Conservation (phyloP, 306 rosid species). For the Vigna reflexopilosa region DNA sequence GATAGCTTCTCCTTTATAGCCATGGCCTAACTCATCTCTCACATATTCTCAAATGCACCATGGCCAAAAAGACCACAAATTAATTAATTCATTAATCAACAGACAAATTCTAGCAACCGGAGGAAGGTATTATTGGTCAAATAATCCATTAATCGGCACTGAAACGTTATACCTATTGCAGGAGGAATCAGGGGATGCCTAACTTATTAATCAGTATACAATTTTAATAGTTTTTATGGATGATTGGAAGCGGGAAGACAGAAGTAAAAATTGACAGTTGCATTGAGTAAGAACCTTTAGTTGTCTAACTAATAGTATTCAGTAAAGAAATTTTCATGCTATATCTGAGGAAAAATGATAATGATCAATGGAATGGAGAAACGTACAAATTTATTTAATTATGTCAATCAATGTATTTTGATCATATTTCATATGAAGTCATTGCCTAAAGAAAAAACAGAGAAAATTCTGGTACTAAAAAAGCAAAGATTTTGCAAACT, state of each 20-base stretch:
- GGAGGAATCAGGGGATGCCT: not conserved
- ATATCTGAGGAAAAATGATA: conserved; percentile 30
- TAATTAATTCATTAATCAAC: conserved; percentile 24
- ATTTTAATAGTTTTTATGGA: conserved; percentile 11
- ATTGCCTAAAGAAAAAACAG: conserved; percentile 31
- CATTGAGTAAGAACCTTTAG: conserved; percentile 5
- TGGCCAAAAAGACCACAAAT: not conserved
- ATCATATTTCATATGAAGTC: conserved; percentile 4
- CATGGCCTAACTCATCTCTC: not conserved
- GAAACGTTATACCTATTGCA: conserved; percentile 14
- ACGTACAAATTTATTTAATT: not conserved
- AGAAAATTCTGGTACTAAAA: not conserved
- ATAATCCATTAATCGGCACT: not conserved
- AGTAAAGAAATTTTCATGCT: conserved; percentile 17
- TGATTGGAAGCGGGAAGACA: conserved; percentile 1
- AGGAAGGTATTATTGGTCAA: not conserved
- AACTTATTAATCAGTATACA: conserved; percentile 5
- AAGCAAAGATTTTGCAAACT: conserved; percentile 45
- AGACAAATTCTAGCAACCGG: conserved; percentile 13
- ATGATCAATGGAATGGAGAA: not conserved
- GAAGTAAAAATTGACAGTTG: not conserved
- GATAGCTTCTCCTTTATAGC: not conserved
- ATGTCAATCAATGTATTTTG: not conserved
- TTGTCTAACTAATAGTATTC: conserved; percentile 25
- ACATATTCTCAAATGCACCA: conserved; percentile 18